Evolutionary conservation across 2,329 filamentous ascomycete species (phyloP).

Genomic region (Fusarium sp.): DNA sequence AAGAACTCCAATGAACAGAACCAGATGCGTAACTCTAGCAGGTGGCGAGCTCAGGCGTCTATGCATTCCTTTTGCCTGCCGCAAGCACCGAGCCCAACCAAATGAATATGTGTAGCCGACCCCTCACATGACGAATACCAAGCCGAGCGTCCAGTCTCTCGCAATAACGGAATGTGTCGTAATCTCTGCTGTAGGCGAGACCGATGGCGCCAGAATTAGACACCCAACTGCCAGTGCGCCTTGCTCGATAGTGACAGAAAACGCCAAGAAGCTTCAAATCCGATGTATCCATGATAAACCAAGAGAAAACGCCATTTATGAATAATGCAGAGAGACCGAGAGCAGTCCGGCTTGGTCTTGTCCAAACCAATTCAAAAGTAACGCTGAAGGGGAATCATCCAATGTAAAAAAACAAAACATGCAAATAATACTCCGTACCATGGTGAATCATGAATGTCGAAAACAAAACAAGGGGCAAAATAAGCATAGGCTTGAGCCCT

Average conservation of each 20-base stretch:
- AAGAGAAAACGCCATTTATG: constrained; percentile 20
- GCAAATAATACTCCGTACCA: not conserved
- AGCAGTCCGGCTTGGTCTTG: constrained; percentile 2
- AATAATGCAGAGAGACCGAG: constrained; percentile 13
- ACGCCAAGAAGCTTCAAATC: constrained; percentile 2
- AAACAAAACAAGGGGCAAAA: not conserved
- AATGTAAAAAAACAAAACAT: not conserved
- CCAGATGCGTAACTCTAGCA: not conserved
- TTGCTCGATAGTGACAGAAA: constrained; percentile 17
- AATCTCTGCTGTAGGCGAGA: constrained; percentile 7
- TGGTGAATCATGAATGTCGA: not conserved
- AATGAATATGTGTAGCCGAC: not conserved
- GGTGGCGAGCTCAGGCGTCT: not conserved
- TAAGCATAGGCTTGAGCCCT: not conserved
- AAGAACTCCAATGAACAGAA: not conserved
- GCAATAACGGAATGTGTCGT: constrained; percentile 3
- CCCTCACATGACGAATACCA: not conserved
- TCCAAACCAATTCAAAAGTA: not conserved
- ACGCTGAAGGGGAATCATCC: constrained; percentile 34
- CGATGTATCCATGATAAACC: constrained; percentile 11
- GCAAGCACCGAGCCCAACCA: not conserved
- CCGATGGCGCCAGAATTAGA: constrained; percentile 14
- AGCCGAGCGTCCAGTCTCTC: constrained; percentile 7
- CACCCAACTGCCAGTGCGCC: constrained; percentile 14
- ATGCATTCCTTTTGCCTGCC: not conserved